These are phyloP conservation scores for Dothistroma septosporum DNA, from an alignment of 2,329 filamentous ascomycete genomes.

Conservation along the genomic window DNA sequence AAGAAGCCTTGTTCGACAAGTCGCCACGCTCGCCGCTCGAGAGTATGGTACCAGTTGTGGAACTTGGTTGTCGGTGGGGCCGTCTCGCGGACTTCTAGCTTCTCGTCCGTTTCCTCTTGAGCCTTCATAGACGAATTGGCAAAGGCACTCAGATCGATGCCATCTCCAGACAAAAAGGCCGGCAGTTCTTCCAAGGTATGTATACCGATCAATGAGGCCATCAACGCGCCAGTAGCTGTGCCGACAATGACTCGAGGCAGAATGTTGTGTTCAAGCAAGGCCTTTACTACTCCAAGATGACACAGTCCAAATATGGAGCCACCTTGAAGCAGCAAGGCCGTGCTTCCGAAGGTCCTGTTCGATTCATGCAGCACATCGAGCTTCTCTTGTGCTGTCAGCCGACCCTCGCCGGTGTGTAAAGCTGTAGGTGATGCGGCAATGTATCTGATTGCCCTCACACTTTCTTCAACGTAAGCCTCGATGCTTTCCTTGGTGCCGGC, in stretches of 20 bases:
- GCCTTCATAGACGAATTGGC: conserved; percentile 40
- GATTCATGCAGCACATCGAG: conserved; percentile 84
- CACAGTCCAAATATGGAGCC: conserved; percentile 90
- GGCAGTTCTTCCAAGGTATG: conserved; percentile 83
- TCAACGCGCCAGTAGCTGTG: conserved; percentile 83
- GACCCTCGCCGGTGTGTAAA: conserved; percentile 13
- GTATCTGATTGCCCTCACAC: conserved; percentile 74
- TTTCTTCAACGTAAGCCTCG: conserved; percentile 83
- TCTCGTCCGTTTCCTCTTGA: conserved; percentile 49
- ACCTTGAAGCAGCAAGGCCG: conserved; percentile 73
- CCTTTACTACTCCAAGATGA: conserved; percentile 82
- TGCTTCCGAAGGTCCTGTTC: conserved; percentile 83
- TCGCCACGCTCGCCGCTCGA: conserved; percentile 62
- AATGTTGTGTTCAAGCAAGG: conserved; percentile 68
- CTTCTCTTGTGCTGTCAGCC: conserved; percentile 70
- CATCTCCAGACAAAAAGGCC: conserved; percentile 68
- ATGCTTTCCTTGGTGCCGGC: conserved; percentile 89
- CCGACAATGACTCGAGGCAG: conserved; percentile 88
- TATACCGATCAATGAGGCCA: conserved; percentile 81
- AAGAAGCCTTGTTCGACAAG: conserved; percentile 77
- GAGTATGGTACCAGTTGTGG: conserved; percentile 48
- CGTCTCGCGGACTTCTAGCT: conserved; percentile 57
- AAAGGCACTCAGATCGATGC: conserved; percentile 80
- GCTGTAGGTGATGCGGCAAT: conserved; percentile 63
- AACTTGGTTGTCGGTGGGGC: conserved; percentile 63